These are phyloP conservation scores for Farysia itapuensis DNA, from an alignment of 1,284 basidiomycete species.

Conservation along the genomic window DNA sequence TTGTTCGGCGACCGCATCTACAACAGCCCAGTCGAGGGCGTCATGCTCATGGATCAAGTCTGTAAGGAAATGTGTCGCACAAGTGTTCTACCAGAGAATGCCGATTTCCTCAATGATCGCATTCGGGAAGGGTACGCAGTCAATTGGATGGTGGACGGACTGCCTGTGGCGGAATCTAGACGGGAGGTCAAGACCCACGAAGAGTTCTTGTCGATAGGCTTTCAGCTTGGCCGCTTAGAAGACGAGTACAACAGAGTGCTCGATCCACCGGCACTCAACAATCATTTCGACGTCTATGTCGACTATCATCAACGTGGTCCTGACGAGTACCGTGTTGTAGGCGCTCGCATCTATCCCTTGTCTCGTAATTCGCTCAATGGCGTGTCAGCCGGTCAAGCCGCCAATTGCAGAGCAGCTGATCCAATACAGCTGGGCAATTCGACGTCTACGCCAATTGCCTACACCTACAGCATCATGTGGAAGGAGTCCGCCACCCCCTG, in stretches of 20 bases:
- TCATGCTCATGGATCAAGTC: slow-evolving; percentile 72
- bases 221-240: slow-evolving; percentile 57
- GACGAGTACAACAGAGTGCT: slow-evolving; percentile 60
- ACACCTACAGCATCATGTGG: slow-evolving; percentile 88
- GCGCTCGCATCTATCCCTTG: slow-evolving; percentile 52
- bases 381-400: slow-evolving; percentile 5
- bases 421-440: slow-evolving; percentile 63
- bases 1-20: slow-evolving; percentile 95
- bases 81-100: slow-evolving; percentile 71
- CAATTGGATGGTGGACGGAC: slow-evolving; percentile 91
- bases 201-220: slow-evolving; percentile 66
- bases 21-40: slow-evolving; percentile 80
- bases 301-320: slow-evolving; percentile 53
- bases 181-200: slow-evolving; percentile 56
- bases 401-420: slow-evolving; percentile 37
- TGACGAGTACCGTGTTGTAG: slow-evolving; percentile 55
- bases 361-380: slow-evolving; percentile 40
- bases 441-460: slow-evolving; percentile 71
- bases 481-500: slow-evolving; percentile 73
- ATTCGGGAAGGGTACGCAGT: slow-evolving; percentile 90
- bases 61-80: slow-evolving; percentile 77
- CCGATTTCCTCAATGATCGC: slow-evolving; percentile 85
- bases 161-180: slow-evolving; percentile 72
- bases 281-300: slow-evolving; percentile 57
- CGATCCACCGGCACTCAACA: slow-evolving; percentile 53